These are phyloP conservation scores for Gossypium anomalum DNA, from an alignment of 345 rosid genomes.

Conservation along the genomic window DNA sequence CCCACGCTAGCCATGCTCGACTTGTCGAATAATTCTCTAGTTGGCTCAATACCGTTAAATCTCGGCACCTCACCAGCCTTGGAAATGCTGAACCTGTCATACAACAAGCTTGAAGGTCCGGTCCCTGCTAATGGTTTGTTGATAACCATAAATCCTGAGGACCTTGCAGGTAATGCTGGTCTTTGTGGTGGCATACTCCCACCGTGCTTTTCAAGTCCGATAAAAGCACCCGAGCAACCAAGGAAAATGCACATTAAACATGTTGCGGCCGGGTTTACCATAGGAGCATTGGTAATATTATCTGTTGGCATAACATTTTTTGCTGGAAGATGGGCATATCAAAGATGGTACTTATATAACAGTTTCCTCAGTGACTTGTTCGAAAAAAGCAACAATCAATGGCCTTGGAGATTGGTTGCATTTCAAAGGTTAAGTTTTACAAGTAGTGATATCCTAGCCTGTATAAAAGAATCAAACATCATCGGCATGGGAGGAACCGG, in stretches of 20 bases:
- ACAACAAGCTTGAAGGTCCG: conserved; percentile 68
- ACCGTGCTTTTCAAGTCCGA: conserved; percentile 42
- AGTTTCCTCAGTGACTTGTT: conserved; percentile 49
- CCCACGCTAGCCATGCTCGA: conserved; percentile 73
- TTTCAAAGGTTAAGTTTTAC: conserved; percentile 78
- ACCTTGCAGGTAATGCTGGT: conserved; percentile 66
- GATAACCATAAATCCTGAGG: conserved; percentile 54
- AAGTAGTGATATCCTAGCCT: conserved; percentile 59
- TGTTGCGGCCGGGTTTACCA: conserved; percentile 45
- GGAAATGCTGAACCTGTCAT: conserved; percentile 73
- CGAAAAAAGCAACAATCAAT: conserved; percentile 52
- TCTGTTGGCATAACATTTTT: conserved; percentile 47
- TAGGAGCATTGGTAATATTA: conserved; percentile 47
- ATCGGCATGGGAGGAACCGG: conserved; percentile 95
- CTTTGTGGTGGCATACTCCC: conserved; percentile 67
- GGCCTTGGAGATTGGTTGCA: conserved; percentile 92
- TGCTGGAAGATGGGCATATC: conserved; percentile 51
- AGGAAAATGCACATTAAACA: conserved; percentile 46
- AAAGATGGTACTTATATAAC: conserved; percentile 67
- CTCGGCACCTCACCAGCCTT: conserved; percentile 69
- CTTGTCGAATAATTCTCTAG: conserved; percentile 70
- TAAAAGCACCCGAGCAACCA: conserved; percentile 21
- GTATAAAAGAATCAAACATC: conserved; percentile 74
- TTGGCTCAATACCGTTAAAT: conserved; percentile 55
- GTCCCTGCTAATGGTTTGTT: conserved; percentile 59